Evolutionary conservation across 2,329 filamentous ascomycete genomes (phyloP), one percentile per base, ranked within the genome.

Genomic region (Aspergillus quadricinctus): DNA sequence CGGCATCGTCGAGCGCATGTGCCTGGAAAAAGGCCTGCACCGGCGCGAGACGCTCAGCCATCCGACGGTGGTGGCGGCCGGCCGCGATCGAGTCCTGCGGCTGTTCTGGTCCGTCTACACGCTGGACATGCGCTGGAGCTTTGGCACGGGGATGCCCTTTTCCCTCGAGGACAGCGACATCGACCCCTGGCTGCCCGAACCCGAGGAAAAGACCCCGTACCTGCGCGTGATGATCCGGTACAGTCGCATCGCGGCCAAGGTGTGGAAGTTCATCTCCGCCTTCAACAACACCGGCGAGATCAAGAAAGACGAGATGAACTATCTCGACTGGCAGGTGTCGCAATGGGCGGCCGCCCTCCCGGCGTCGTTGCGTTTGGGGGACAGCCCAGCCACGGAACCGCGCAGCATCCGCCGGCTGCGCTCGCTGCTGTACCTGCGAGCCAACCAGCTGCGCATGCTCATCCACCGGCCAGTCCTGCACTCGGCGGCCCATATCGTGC

Each of bases 51-150:
- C 87, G 0, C 81, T 95, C 55, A 78, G 84, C 51, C 83, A 83
- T 55, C 78, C 81, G 17, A 88, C 90, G 37, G 73, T 81, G 9
- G 81, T 88, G 57, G 84, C 88, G n/a, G 80, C 84, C 35, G 88
- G 91, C 52, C 82, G 88, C 14, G 80, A 82, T 50, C 81, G 84
- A 41, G 87, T 88, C 0, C 79, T 92, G 9, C 84, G 88, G 46
- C 83, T 90, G 4, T 96, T 95, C 72, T 97, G 90, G 92, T 88
- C 88, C 1, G 86, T 92, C 19, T 96, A 93, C 66, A 85, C 92
- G 1, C 79, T 96, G n/a, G 92, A 96, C 70, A 82, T 90, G 52
- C 82, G 91, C 50, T 96, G 90, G 90, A 90, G 88, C 56, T 93
- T 96, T 66, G 89, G 88, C 19, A 92, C 90, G 0, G 92, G 92